These are phyloP conservation scores for Mytilinidion resinicola DNA, from an alignment of 495 filamentous ascomycete species.

Conservation along the genomic window DNA sequence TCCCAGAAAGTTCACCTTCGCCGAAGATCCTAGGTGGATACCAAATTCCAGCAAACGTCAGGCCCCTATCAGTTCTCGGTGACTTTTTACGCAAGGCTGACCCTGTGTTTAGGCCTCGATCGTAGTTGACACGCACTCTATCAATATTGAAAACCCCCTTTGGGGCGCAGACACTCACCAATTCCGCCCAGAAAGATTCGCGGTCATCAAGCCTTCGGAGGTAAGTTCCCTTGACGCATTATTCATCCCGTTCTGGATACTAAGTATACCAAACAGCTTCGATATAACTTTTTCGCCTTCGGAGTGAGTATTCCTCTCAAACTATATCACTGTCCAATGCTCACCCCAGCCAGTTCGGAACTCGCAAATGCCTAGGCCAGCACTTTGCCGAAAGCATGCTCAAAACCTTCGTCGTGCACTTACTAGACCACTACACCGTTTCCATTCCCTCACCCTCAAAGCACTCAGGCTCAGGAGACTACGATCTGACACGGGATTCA, in stretches of 20 bases:
- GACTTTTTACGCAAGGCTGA: background rate
- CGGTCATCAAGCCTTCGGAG: background rate
- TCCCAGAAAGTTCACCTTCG: conserved; percentile 35
- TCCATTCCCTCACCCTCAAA: background rate
- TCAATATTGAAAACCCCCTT: conserved; percentile 35
- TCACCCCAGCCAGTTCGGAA: background rate
- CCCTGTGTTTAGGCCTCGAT: conserved; percentile 22
- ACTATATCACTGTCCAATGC: no score
- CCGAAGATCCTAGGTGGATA: conserved; percentile 29
- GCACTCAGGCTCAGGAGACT: background rate
- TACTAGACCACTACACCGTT: background rate
- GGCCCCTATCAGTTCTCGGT: background rate
- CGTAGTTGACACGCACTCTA: conserved; percentile 36
- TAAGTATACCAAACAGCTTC: background rate
- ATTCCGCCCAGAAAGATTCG: conserved; percentile 27
- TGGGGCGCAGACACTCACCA: conserved; percentile 33
- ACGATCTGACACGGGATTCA: background rate
- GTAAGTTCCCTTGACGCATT: background rate
- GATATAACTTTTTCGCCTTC: conserved; percentile 17
- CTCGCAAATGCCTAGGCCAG: conserved; percentile 10
- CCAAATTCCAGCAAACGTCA: conserved; percentile 20
- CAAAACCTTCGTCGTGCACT: conserved; percentile 1
- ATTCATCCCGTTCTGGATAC: no score
- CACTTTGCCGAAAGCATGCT: conserved; percentile 4
- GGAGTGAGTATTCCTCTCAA: conserved; percentile 1